Base-by-base conservation (phyloP, 1,284 basidiomycete species). In the Vanrija pseudolonga region DNA sequence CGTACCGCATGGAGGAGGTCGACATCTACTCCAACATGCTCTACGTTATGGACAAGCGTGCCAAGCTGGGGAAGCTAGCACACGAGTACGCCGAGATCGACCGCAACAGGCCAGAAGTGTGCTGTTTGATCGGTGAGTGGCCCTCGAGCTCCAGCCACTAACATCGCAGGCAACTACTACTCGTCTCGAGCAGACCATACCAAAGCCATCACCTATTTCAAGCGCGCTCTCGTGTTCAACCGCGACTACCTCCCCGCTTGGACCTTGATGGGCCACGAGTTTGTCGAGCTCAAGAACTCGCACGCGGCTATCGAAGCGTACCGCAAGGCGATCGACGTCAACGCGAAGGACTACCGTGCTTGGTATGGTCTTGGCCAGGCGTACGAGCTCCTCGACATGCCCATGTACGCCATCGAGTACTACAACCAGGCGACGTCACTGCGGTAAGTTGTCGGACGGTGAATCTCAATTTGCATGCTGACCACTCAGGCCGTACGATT, bases 261-360 rank as follows among this genome's bases (percentile, higher is more conserved):
- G 96, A 98, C 95, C n/a, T 76, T 98, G 59, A 92, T 99, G 87
- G 96, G 96, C 0, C 96, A 98, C 74, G 96, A 98, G 74, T 98
- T 92, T 69, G 88, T 98, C 51, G 96, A 98, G 78, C 85, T 98
- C 83, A 98, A 98, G 77, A 98, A 99, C 76, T 91, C 91, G 17
- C 94, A 98, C 79, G 95, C 96, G 3, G 96, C 96, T 1, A 95
- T 98, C 52, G 96, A 98, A 76, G 90, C 93, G 24, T 99, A 98
- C 77, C 84, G 96, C 46, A 84, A 92, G 68, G 96, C 95, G 52
- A 86, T 98, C 57, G 95, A 97, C 70, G 87, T 96, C 61, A 96
- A 96, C 67, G 84, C 91, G 48, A 96, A 97, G 73, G 95, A 98
- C 74, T 97, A 97, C 71, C 80, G 96, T 55, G 94, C 95, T 8